phyloP scores from a whole-genome alignment of 306 rosid genomes.

The Purshia tridentata region DNA sequence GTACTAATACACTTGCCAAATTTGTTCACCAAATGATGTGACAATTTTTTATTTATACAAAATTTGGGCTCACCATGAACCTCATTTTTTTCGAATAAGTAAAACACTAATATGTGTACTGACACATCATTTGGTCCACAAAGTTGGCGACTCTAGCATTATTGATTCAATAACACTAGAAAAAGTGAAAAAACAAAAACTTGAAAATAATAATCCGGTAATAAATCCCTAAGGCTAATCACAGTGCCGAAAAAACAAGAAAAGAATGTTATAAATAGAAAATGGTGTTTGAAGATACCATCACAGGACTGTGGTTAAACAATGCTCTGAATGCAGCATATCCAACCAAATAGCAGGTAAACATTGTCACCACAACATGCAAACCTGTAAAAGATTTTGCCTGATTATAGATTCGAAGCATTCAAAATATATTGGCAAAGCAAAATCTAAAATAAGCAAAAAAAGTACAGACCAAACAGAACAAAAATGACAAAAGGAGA shows the following conservation, averaged over 20 bases:
- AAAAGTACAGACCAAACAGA: background rate
- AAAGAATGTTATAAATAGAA: background rate
- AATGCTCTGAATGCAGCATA: conserved; percentile 77
- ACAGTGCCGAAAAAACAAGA: conserved; percentile 5
- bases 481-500: background rate
- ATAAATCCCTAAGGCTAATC: background rate
- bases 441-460: background rate
- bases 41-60: no score
- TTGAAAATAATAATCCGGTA: background rate
- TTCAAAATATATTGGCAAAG: conserved; percentile 1
- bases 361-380: conserved; percentile 76
- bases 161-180: background rate
- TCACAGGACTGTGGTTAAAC: conserved; percentile 68
- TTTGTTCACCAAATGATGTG: no score
- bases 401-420: conserved; percentile 10
- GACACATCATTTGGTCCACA: no score
- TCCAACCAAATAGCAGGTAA: conserved; percentile 82
- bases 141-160: no score
- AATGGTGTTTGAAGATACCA: conserved; percentile 45
- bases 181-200: background rate
- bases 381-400: conserved; percentile 56
- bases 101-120: no score
- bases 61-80: no score
- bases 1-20: no score
- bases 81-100: no score